Conservation (phyloP, 2,329 filamentous ascomycete genomes). For the Arthrobotrys megalospora region DNA sequence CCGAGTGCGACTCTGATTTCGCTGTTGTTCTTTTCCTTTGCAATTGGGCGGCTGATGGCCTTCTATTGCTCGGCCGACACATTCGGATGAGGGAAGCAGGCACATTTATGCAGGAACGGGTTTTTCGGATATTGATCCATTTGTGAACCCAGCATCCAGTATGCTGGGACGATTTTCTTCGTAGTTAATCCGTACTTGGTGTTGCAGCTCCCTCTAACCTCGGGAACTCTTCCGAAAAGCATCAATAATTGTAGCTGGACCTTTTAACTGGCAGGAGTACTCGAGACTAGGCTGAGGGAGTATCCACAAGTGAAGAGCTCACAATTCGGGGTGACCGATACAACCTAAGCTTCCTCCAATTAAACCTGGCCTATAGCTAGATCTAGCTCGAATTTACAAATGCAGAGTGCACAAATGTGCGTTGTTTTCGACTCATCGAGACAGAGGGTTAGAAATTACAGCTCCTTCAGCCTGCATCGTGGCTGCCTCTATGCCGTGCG, state of each 20-base stretch:
- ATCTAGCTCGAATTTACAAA: neutral
- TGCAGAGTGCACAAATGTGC: neutral
- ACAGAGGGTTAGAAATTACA: conserved; percentile 6
- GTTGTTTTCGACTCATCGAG: conserved; percentile 17
- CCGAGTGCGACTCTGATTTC: conserved; percentile 41
- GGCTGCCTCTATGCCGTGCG: conserved; percentile 43
- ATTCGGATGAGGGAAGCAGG: neutral
- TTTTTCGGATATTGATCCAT: conserved; percentile 30
- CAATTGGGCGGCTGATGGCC: conserved; percentile 5
- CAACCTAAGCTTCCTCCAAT: neutral
- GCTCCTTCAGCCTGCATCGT: conserved; percentile 11
- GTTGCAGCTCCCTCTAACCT: neutral
- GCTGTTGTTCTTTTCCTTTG: neutral
- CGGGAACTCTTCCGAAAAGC: conserved; percentile 13
- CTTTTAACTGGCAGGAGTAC: no score
- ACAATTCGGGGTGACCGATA: conserved; percentile 1
- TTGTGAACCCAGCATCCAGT: conserved; percentile 45
- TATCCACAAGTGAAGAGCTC: neutral
- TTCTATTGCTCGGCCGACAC: conserved; percentile 21
- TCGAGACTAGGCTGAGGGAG: no score
- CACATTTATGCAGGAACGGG: conserved; percentile 48
- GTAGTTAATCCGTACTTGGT: conserved; percentile 15
- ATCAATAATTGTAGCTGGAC: neutral
- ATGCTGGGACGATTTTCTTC: conserved; percentile 22
- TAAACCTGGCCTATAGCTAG: neutral